Evolutionary conservation across 2,329 filamentous ascomycete species (phyloP).

Genomic region (Fusarium palustre): DNA sequence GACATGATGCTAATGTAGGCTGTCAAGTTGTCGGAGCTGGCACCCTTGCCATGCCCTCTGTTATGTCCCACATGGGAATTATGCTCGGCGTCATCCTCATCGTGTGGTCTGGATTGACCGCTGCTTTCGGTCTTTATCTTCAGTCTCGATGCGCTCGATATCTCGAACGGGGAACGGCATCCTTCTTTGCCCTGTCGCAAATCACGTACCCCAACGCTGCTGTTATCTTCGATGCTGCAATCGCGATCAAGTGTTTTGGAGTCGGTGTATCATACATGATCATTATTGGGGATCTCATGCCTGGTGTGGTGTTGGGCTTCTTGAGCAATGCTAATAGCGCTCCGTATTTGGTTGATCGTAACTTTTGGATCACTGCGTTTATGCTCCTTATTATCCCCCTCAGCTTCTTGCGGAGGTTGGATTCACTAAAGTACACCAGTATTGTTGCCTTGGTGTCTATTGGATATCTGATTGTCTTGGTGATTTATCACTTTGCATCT

Average conservation of each 20-base stretch:
- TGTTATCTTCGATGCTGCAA: slow-evolving; percentile 94
- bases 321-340: slow-evolving; percentile 69
- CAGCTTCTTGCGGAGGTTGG: slow-evolving; percentile 88
- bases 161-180: slow-evolving; percentile 86
- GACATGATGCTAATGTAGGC: slow-evolving; percentile 33
- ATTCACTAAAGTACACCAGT: slow-evolving; percentile 98
- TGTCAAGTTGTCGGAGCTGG: slow-evolving; percentile 87
- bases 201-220: slow-evolving; percentile 97
- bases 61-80: slow-evolving; percentile 96
- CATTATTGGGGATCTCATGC: slow-evolving; percentile 98
- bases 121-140: slow-evolving; percentile 93
- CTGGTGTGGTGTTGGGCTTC: slow-evolving; percentile 89
- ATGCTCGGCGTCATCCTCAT: slow-evolving; percentile 85
- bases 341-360: slow-evolving; percentile 84
- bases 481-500: slow-evolving; percentile 90
- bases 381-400: slow-evolving; percentile 97
- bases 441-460: slow-evolving; percentile 92
- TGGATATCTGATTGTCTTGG: slow-evolving; percentile 90
- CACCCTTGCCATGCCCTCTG: slow-evolving; percentile 93
- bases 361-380: slow-evolving; percentile 98
- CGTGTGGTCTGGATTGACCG: slow-evolving; percentile 88
- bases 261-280: slow-evolving; percentile 98
- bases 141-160: slow-evolving; percentile 94
- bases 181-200: slow-evolving; percentile 97
- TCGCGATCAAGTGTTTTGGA: slow-evolving; percentile 97